These are phyloP conservation scores for Blastobotrys robertii DNA, from an alignment of 805 yeast genomes.

Conservation along the genomic window DNA sequence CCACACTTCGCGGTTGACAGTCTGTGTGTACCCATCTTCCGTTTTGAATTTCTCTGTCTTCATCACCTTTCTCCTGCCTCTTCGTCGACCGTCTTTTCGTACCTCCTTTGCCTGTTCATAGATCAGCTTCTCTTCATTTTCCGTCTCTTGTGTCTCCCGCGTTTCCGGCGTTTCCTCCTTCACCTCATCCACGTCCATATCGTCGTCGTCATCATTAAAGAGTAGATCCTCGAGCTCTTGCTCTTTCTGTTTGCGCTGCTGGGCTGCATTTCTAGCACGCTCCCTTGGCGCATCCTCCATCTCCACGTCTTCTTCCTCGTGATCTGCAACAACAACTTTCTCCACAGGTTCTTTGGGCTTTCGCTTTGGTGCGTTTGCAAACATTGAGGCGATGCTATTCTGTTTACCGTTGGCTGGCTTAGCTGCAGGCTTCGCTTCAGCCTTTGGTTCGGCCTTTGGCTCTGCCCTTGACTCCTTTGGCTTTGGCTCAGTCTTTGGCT, in stretches of 20 bases:
- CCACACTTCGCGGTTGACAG: conserved; percentile 5
- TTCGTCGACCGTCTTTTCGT: conserved; percentile 3
- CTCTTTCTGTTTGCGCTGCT: conserved; percentile 1
- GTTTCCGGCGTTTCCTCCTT: neutral
- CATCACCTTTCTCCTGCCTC: conserved; percentile 10
- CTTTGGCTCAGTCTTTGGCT: conserved; percentile 2
- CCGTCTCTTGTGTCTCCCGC: neutral
- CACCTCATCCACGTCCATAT: conserved; percentile 4
- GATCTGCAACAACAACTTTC: conserved; percentile 12
- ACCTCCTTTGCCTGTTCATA: conserved; percentile 1
- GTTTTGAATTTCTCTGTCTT: conserved; percentile 7
- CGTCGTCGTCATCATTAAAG: conserved; percentile 11
- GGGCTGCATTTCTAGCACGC: conserved; percentile 2
- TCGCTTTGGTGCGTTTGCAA: conserved; percentile 7
- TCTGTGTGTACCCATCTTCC: conserved; percentile 9
- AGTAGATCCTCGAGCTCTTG: conserved; percentile 8
- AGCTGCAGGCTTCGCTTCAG: neutral
- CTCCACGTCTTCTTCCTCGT: conserved; percentile 8
- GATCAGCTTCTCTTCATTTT: conserved; percentile 1
- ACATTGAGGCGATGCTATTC: conserved; percentile 6
- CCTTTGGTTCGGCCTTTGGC: neutral
- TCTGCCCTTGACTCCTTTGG: neutral
- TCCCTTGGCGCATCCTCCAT: conserved; percentile 6
- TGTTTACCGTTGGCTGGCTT: neutral
- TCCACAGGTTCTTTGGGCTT: conserved; percentile 9